A percentile compares a stretch with the other conserved stretches of the same genome.
phyloP scores from a whole-genome alignment of 2,329 filamentous ascomycete genomes.

The Dothideomycetidae sp. region DNA sequence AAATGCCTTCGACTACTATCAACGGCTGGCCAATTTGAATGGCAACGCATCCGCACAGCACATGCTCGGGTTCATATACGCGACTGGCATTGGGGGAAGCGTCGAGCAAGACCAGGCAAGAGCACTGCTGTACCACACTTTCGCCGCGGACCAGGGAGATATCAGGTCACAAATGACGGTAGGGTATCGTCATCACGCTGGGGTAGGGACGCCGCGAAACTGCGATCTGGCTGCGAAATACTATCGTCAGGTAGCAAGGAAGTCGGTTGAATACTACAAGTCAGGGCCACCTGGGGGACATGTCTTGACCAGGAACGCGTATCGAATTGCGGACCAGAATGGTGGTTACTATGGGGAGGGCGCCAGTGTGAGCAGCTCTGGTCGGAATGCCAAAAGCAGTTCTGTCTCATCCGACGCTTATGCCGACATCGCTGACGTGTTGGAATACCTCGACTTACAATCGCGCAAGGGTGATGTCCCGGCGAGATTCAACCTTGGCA shows the following conservation, averaged over 20 bases:
- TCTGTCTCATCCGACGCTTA: slow-evolving; percentile 65
- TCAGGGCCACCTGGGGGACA: slow-evolving; percentile 83
- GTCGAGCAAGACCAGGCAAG: slow-evolving; percentile 80
- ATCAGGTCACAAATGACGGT: slow-evolving; percentile 86
- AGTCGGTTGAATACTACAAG: slow-evolving; percentile 74
- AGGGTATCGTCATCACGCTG: slow-evolving; percentile 70
- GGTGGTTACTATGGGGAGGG: slow-evolving; percentile 93
- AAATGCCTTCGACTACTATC: slow-evolving; percentile 67
- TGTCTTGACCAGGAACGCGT: slow-evolving; percentile 61
- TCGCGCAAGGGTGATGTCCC: slow-evolving; percentile 80
- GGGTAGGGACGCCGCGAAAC: slow-evolving; percentile 71
- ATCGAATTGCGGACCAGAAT: slow-evolving; percentile 74
- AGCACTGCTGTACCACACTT: slow-evolving; percentile 84
- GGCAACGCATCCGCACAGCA: slow-evolving; percentile 90
- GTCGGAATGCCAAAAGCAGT: slow-evolving; percentile 61
- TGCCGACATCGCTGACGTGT: slow-evolving; percentile 78
- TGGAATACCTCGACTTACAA: slow-evolving; percentile 86
- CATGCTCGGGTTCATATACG: slow-evolving; percentile 93
- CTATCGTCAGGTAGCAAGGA: slow-evolving; percentile 88
- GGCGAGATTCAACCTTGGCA: slow-evolving; percentile 71
- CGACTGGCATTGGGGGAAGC: slow-evolving; percentile 71
- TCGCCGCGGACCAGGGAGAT: slow-evolving; percentile 73
- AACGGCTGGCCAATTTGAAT: slow-evolving; percentile 56
- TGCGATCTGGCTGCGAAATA: slow-evolving; percentile 76
- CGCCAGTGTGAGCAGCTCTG: slow-evolving; percentile 78